phyloP scores from a whole-genome alignment of 352 stramenopile species.

The Aphanomyces invadans region DNA sequence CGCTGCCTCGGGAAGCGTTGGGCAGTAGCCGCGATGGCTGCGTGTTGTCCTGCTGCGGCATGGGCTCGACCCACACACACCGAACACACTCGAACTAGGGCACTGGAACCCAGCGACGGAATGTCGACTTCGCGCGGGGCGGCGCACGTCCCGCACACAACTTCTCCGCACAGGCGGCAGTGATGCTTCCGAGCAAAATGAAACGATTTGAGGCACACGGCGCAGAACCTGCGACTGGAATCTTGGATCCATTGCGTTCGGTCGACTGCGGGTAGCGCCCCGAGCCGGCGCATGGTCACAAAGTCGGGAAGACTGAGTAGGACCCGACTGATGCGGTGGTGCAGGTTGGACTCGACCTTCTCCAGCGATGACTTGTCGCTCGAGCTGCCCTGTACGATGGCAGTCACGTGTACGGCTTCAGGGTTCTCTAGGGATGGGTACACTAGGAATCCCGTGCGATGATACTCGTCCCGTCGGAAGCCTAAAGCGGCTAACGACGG shows the following conservation, averaged over 20 bases:
- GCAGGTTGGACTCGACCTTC: conserved; percentile 33
- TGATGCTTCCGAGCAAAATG: conserved; percentile 56
- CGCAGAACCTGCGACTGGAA: conserved; percentile 45
- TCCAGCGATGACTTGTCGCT: conserved; percentile 34
- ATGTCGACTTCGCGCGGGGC: conserved; percentile 46
- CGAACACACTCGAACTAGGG: conserved; percentile 59
- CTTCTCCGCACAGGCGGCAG: conserved; percentile 64
- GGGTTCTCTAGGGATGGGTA: conserved; percentile 39
- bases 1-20: not conserved
- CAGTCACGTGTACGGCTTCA: conserved; percentile 58
- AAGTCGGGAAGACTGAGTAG: conserved; percentile 43
- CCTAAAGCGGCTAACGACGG: conserved; percentile 48
- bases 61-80: conserved; percentile 48
- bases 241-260: conserved; percentile 52
- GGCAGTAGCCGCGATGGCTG: too few species aligned
- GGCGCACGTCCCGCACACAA: conserved; percentile 60
- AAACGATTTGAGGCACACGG: conserved; percentile 59
- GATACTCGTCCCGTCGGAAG: conserved; percentile 43
- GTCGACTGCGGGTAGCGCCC: conserved; percentile 43
- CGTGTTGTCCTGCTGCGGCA: not conserved
- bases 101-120: conserved; percentile 26
- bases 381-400: conserved; percentile 34
- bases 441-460: conserved; percentile 56
- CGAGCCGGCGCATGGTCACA: conserved; percentile 50
- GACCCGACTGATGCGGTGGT: conserved; percentile 34